Conservation (phyloP, 495 filamentous ascomycete genomes). For the Rostrohypoxylon terebratum region DNA sequence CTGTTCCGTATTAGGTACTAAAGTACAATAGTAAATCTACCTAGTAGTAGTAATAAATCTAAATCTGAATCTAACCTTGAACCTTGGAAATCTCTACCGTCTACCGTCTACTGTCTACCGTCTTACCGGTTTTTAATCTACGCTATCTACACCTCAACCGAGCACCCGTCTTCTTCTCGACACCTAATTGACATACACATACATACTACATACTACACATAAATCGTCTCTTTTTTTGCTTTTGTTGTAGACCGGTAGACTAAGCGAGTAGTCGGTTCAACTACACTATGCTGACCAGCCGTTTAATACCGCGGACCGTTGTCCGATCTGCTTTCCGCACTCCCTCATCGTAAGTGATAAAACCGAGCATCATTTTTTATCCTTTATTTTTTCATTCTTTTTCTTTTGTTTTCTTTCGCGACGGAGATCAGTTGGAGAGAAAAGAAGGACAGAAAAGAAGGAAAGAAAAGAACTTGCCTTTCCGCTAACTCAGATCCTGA, state of each 20-base stretch:
- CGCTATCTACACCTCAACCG: constrained; percentile 25
- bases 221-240: constrained; percentile 42
- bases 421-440: background rate
- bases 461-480: constrained; percentile 36
- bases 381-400: too few relatives aligned
- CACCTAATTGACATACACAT: constrained; percentile 45
- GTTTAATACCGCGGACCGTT: constrained; percentile 73
- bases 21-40: too few relatives aligned
- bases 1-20: too few relatives aligned
- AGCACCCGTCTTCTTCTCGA: constrained; percentile 35
- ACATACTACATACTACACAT: too few relatives aligned
- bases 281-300: constrained; percentile 74
- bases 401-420: too few relatives aligned
- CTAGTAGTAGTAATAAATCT: background rate
- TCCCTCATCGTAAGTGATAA: constrained; percentile 59
- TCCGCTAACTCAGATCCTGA: constrained; percentile 47
- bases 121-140: background rate
- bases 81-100: constrained; percentile 19
- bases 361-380: constrained; percentile 38
- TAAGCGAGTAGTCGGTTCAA: constrained; percentile 10
- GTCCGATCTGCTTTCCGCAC: constrained; percentile 73
- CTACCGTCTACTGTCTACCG: too few relatives aligned
- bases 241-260: constrained; percentile 34
- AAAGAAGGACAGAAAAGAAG: background rate
- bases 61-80: constrained; percentile 4